Evolutionary conservation across 2,329 filamentous ascomycete species (phyloP).

Genomic region (Acrocalymma vagum): DNA sequence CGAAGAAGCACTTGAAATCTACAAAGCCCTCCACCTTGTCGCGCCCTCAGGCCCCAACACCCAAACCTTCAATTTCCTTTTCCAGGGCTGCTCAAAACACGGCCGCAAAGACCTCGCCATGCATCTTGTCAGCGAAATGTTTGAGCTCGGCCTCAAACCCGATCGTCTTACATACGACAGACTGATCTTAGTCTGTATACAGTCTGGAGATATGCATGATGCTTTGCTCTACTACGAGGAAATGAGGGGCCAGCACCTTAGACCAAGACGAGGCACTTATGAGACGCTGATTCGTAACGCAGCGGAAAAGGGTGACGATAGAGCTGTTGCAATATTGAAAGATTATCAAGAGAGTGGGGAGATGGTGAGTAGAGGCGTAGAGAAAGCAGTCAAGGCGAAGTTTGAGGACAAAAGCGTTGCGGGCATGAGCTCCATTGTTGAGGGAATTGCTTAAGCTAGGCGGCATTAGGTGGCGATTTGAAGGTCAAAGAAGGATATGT

Average conservation of each 20-base stretch:
- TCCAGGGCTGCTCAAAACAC: constrained; percentile 56
- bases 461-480: too few relatives aligned
- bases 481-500: too few relatives aligned
- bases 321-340: constrained; percentile 25
- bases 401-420: constrained; percentile 21
- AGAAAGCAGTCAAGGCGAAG: constrained; percentile 18
- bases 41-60: constrained; percentile 55
- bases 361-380: constrained; percentile 16
- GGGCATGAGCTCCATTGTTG: too few relatives aligned
- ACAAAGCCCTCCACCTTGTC: constrained; percentile 67
- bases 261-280: constrained; percentile 27
- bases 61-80: constrained; percentile 69
- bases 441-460: too few relatives aligned
- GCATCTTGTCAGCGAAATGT: constrained; percentile 70
- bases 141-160: constrained; percentile 62
- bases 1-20: constrained; percentile 64
- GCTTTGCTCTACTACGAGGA: constrained; percentile 61
- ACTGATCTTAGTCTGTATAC: constrained; percentile 65
- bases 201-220: constrained; percentile 49
- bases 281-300: constrained; percentile 21
- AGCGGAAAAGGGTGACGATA: constrained; percentile 19
- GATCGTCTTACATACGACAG: constrained; percentile 69
- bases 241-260: constrained; percentile 48
- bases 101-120: constrained; percentile 64
- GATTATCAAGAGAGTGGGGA: constrained; percentile 24